phyloP scores from a whole-genome alignment of 768 basidiomycete species.

The Coprinopsis strossmayeri region DNA sequence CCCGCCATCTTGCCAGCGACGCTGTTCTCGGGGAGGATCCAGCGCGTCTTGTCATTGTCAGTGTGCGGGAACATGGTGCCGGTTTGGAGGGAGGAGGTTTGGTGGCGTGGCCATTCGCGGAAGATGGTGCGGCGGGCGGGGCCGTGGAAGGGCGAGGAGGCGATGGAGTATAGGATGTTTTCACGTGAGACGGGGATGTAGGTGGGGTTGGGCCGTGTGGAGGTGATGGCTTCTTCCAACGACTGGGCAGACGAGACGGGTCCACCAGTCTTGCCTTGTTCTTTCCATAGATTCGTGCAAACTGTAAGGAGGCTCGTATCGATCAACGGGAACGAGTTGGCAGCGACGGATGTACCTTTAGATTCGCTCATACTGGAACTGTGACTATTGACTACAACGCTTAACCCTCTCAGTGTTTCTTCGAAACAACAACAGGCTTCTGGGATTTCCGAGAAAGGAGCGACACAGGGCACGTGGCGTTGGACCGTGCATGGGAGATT shows the following conservation, averaged over 20 bases:
- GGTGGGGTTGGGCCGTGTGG: background rate
- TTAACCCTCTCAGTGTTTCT: too few relatives aligned
- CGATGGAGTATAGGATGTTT: background rate
- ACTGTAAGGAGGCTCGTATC: background rate
- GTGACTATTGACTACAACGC: too few relatives aligned
- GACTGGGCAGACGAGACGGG: background rate
- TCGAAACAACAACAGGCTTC: too few relatives aligned
- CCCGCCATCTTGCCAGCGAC: conserved; percentile 2
- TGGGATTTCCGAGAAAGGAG: too few relatives aligned
- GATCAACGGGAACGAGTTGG: too few relatives aligned
- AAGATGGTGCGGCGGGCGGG: background rate
- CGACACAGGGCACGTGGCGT: too few relatives aligned
- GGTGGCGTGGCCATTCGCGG: background rate
- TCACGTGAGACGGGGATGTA: background rate
- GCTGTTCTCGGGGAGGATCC: background rate
- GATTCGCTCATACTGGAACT: too few relatives aligned
- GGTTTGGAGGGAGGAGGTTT: background rate
- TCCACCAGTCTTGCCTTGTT: background rate
- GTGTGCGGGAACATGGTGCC: background rate
- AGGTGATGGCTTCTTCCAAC: background rate
- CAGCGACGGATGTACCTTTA: too few relatives aligned
- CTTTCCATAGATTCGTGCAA: background rate
- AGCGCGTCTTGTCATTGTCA: background rate
- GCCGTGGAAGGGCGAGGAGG: background rate
- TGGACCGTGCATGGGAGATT: too few relatives aligned